Percentiles rank a stretch among this genome's conserved stretches.
Evolutionary conservation across 2,329 filamentous ascomycete genomes (phyloP).

Genomic region (Aspergillus hortae): DNA sequence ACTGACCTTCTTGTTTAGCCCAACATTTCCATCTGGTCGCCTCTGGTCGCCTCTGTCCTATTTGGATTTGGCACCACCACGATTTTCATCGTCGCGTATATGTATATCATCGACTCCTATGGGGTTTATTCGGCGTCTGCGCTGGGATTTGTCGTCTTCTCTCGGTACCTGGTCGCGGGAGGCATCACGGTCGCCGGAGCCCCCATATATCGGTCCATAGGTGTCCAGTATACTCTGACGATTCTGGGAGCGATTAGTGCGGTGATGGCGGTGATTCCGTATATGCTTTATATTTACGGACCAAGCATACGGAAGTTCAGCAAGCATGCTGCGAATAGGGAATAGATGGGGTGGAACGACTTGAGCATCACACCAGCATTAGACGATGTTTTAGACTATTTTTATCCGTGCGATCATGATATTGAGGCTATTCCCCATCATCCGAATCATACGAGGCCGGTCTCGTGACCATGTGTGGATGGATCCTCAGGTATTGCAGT

Average conservation of each 20-base stretch:
- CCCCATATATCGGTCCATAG: slow-evolving; percentile 34
- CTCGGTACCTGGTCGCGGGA: slow-evolving; percentile 37
- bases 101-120: slow-evolving; percentile 58
- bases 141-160: slow-evolving; percentile 39
- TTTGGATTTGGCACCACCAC: slow-evolving; percentile 50
- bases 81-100: slow-evolving; percentile 49
- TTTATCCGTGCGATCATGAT: too few species aligned
- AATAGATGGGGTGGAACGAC: not conserved
- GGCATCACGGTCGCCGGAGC: slow-evolving; percentile 29
- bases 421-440: too few species aligned
- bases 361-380: too few species aligned
- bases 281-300: slow-evolving; percentile 11
- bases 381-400: too few species aligned
- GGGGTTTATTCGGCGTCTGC: slow-evolving; percentile 49
- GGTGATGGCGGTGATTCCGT: slow-evolving; percentile 40
- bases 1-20: slow-evolving; percentile 5
- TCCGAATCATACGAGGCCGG: too few species aligned
- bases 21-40: slow-evolving; percentile 48
- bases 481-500: too few species aligned
- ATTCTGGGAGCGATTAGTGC: slow-evolving; percentile 35
- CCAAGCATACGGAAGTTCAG: not conserved
- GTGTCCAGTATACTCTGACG: slow-evolving; percentile 38
- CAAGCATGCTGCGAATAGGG: not conserved
- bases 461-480: too few species aligned
- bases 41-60: slow-evolving; percentile 46